These are phyloP conservation scores for Ramaria sp. DNA, from an alignment of 768 basidiomycete genomes.

Conservation along the genomic window DNA sequence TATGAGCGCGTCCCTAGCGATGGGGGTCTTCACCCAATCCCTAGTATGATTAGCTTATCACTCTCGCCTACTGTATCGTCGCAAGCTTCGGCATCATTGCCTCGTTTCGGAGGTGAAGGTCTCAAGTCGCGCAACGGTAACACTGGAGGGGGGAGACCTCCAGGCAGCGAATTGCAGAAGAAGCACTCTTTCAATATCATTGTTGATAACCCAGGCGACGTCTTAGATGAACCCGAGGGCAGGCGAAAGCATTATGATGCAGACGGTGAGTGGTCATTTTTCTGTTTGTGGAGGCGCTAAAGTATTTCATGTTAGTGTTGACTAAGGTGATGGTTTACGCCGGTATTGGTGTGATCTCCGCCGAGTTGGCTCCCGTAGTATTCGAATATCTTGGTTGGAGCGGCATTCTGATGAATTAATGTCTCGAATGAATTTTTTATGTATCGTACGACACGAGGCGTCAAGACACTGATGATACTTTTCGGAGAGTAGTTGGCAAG, in stretches of 20 bases:
- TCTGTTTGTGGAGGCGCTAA: constrained; percentile 6
- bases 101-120: constrained; percentile 8
- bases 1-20: constrained; percentile 58
- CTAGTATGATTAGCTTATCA: constrained; percentile 74
- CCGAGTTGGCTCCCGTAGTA: constrained; percentile 49
- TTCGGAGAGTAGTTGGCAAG: too few relatives aligned
- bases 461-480: too few relatives aligned
- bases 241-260: constrained; percentile 66
- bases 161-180: constrained; percentile 10
- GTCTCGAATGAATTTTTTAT: too few relatives aligned
- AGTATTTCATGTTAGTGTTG: constrained; percentile 38
- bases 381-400: constrained; percentile 52
- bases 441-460: too few relatives aligned
- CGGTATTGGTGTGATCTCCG: constrained; percentile 67
- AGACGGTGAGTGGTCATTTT: constrained; percentile 46
- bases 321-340: constrained; percentile 87
- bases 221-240: constrained; percentile 15
- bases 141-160: constrained; percentile 4
- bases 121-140: constrained; percentile 1
- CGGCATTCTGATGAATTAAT: too few relatives aligned
- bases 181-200: constrained; percentile 9
- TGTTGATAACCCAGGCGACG: constrained; percentile 8
- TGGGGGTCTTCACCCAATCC: constrained; percentile 57
- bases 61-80: background rate
- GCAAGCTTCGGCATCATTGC: background rate